These are phyloP conservation scores for Flaveria sonorensis DNA, from an alignment of 129 eudicot genomes.

Conservation along the genomic window DNA sequence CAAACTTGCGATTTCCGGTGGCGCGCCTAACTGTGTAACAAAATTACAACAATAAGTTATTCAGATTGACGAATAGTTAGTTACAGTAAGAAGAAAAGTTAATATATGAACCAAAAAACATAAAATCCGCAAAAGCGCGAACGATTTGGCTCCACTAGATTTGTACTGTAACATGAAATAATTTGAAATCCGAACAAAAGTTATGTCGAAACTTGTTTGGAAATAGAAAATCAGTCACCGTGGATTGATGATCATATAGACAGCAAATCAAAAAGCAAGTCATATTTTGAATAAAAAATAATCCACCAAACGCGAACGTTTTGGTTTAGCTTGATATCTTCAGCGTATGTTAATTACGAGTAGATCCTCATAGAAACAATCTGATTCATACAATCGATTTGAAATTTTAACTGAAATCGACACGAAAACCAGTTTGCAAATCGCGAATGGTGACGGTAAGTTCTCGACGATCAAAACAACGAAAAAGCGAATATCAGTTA, in stretches of 20 bases:
- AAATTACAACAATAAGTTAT: neutral
- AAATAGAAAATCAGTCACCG: neutral
- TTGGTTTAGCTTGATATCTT: neutral
- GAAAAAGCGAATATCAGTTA: neutral
- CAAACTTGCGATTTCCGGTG: constrained; percentile 67
- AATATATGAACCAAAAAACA: constrained; percentile 34
- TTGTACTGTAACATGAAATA: neutral
- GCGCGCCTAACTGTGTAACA: constrained; percentile 78
- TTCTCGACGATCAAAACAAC: neutral
- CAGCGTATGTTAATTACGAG: constrained; percentile 18
- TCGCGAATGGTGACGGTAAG: neutral
- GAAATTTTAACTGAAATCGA: neutral
- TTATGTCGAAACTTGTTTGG: neutral
- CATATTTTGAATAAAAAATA: neutral
- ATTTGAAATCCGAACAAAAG: neutral
- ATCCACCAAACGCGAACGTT: neutral
- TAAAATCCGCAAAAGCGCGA: neutral
- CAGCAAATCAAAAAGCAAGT: neutral
- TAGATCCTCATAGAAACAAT: constrained; percentile 3
- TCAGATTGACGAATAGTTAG: neutral
- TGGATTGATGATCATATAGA: neutral
- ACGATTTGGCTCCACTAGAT: neutral
- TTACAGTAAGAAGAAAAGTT: constrained; percentile 39
- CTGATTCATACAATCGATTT: neutral
- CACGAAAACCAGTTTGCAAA: neutral